Conservation (phyloP, 78 protist genomes). For the Creolimax fragrantissima region DNA sequence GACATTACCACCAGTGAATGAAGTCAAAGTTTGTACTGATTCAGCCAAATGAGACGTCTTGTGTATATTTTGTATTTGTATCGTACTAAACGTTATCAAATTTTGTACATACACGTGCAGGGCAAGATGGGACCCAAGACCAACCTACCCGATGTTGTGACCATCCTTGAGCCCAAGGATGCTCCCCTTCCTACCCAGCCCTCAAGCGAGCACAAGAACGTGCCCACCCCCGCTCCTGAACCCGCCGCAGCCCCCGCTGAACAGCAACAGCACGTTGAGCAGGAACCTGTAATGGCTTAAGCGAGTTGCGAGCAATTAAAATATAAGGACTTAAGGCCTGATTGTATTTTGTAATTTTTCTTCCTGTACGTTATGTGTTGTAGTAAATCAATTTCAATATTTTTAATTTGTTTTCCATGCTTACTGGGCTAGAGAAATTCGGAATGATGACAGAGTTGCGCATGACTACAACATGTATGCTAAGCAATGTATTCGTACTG, state of each 20-base stretch:
- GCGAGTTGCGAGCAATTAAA: neutral
- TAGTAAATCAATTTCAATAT: neutral
- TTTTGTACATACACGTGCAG: too few relatives aligned
- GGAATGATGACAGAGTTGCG: neutral
- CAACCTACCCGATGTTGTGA: constrained; percentile 77
- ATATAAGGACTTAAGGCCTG: neutral
- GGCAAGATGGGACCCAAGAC: constrained; percentile 78
- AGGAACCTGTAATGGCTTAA: neutral
- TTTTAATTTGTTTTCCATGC: neutral
- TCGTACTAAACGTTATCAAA: too few relatives aligned
- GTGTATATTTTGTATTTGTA: too few relatives aligned
- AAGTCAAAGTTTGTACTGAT: too few relatives aligned
- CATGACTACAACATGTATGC: neutral
- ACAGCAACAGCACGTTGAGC: neutral
- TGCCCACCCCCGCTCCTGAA: neutral
- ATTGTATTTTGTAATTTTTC: neutral
- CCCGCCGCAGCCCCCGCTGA: neutral
- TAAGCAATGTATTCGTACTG: neutral
- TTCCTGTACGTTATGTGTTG: neutral
- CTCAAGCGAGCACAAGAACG: neutral
- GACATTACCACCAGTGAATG: too few relatives aligned
- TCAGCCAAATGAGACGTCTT: too few relatives aligned
- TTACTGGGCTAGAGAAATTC: neutral
- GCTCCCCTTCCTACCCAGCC: constrained; percentile 30
- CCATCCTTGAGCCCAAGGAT: constrained; percentile 82